These are phyloP conservation scores for Perkinsus chesapeaki DNA, from an alignment of 169 alveolate species.

Conservation along the genomic window DNA sequence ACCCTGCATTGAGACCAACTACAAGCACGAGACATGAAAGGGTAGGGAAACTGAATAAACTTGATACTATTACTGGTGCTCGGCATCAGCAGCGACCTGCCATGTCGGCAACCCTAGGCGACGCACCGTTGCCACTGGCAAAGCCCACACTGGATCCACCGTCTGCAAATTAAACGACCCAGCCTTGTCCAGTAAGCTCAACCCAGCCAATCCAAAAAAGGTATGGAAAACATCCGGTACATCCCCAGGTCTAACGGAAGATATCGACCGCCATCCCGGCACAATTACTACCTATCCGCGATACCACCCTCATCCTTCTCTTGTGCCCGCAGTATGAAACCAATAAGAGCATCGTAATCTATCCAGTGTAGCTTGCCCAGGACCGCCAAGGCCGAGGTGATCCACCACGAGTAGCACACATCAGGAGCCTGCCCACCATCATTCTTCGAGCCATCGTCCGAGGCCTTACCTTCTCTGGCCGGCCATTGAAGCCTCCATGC, in stretches of 20 bases:
- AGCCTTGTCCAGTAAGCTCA: constrained; percentile 11
- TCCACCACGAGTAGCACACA: constrained; percentile 93
- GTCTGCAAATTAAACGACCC: neutral
- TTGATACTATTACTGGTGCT: neutral
- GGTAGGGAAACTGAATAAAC: neutral
- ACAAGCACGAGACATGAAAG: neutral
- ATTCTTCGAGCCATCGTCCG: neutral
- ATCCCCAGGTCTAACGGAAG: constrained; percentile 26
- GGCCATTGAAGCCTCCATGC: constrained; percentile 86
- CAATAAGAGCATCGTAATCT: constrained; percentile 16
- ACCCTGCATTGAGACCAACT: neutral
- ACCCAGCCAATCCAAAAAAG: constrained; percentile 84
- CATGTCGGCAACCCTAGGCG: neutral
- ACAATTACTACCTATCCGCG: constrained; percentile 14
- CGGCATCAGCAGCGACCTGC: neutral
- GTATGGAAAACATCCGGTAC: constrained; percentile 85
- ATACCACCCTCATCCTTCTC: constrained; percentile 29
- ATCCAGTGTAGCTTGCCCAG: constrained; percentile 36
- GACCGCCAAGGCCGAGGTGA: constrained; percentile 62
- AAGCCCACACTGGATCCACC: neutral
- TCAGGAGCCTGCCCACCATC: constrained; percentile 61
- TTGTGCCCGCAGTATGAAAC: constrained; percentile 27
- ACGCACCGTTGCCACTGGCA: neutral
- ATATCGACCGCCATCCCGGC: neutral
- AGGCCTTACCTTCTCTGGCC: constrained; percentile 72